phyloP scores from a whole-genome alignment of 441 rosid genomes.

The Rhodomyrtus psidioides region DNA sequence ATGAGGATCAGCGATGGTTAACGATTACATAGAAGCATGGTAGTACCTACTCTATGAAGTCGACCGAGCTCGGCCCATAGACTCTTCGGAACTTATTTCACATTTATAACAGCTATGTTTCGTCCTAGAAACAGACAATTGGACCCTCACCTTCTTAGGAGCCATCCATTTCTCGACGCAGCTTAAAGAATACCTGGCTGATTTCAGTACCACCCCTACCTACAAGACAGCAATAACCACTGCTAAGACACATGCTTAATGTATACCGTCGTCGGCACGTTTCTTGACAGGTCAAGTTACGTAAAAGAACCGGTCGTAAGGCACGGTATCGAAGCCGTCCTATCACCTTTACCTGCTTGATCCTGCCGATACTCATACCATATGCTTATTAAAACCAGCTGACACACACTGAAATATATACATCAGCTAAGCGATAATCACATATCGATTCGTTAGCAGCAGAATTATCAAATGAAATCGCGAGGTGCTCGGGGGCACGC shows the following conservation, averaged over 20 bases:
- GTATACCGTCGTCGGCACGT: fast-evolving
- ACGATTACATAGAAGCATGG: not conserved
- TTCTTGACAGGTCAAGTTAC: not conserved
- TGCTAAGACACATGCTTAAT: not conserved
- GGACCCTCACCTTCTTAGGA: conserved; percentile 43
- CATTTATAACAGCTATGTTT: not conserved
- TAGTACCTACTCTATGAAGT: not conserved
- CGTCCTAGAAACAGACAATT: not conserved
- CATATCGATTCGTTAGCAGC: not conserved
- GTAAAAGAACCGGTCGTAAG: not conserved
- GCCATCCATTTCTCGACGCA: conserved; percentile 62
- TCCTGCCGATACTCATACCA: not conserved
- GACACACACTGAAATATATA: not conserved
- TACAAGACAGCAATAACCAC: not conserved
- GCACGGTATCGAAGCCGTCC: not conserved
- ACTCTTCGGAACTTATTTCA: not conserved
- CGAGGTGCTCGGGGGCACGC: not conserved
- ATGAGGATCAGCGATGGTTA: not conserved
- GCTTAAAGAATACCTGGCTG: conserved; percentile 40
- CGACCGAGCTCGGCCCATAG: not conserved
- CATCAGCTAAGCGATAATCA: not conserved
- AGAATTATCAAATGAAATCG: not conserved
- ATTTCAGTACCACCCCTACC: conserved; percentile 55
- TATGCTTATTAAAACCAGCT: not conserved
- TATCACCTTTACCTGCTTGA: not conserved